Percentiles rank a stretch among this genome's conserved stretches.
Evolutionary conservation across 805 yeast species (phyloP).

Genomic region (Sugiyamaella chiloensis): DNA sequence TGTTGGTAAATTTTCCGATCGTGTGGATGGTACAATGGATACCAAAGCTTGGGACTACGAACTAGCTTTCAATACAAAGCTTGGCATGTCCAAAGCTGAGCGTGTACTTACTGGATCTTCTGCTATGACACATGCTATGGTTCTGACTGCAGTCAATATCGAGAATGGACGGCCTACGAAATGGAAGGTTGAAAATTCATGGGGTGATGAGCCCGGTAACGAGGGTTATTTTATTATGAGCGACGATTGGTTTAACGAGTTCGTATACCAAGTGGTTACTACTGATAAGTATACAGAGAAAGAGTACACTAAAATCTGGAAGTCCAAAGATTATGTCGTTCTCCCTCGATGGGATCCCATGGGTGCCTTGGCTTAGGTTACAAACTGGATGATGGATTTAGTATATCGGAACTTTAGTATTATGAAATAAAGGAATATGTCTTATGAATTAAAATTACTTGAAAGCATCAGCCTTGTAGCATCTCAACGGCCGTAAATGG

Average conservation of each 20-base stretch:
- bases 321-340: constrained; percentile 45
- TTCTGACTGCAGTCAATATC: constrained; percentile 74
- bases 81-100: constrained; percentile 58
- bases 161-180: constrained; percentile 58
- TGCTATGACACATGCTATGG: constrained; percentile 89
- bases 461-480: too few relatives aligned
- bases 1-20: constrained; percentile 73
- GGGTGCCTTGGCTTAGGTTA: constrained; percentile 60
- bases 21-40: constrained; percentile 68
- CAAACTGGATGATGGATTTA: too few relatives aligned
- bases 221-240: constrained; percentile 72
- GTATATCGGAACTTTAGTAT: too few relatives aligned
- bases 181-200: constrained; percentile 73
- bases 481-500: too few relatives aligned
- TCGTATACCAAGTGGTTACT: constrained; percentile 72
- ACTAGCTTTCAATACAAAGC: constrained; percentile 37
- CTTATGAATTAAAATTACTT: too few relatives aligned
- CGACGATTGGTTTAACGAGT: constrained; percentile 70
- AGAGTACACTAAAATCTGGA: constrained; percentile 39
- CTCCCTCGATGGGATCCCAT: constrained; percentile 77
- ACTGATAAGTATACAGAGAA: constrained; percentile 47
- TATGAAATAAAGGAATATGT: too few relatives aligned
- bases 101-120: constrained; percentile 70
- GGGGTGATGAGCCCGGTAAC: constrained; percentile 67
- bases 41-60: constrained; percentile 63